These are phyloP conservation scores for Eimeria sp. DNA, from an alignment of 169 alveolate genomes.

Conservation along the genomic window DNA sequence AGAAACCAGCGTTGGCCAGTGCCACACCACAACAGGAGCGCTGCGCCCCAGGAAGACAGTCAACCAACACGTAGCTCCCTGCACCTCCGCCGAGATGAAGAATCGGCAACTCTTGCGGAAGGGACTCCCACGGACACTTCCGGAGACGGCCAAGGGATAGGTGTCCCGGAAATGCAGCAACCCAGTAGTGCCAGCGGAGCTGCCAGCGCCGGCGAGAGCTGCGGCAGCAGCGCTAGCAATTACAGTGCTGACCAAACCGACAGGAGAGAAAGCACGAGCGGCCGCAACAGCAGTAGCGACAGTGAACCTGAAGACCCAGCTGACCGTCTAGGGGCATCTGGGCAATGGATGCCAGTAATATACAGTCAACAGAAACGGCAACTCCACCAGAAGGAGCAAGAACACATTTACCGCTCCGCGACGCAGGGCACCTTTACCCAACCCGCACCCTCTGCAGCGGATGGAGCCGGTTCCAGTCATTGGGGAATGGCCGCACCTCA, in stretches of 20 bases:
- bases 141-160: constrained; percentile 23
- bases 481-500: constrained; percentile 64
- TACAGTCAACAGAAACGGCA: constrained; percentile 33
- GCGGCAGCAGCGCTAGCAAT: constrained; percentile 53
- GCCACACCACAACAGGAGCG: constrained; percentile 15
- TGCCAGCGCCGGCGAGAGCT: constrained; percentile 55
- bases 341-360: constrained; percentile 31
- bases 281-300: constrained; percentile 55
- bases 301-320: constrained; percentile 50
- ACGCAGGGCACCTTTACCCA: constrained; percentile 4
- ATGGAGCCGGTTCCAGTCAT: not conserved
- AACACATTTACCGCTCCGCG: constrained; percentile 1
- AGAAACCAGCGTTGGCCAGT: constrained; percentile 58
- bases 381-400: constrained; percentile 28
- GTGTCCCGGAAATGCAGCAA: constrained; percentile 19
- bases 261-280: constrained; percentile 51
- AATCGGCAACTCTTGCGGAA: not conserved
- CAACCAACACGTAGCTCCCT: not conserved
- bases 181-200: constrained; percentile 37
- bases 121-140: not conserved
- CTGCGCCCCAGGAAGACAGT: not conserved
- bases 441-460: not conserved
- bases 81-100: not conserved
- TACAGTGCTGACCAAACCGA: not conserved
- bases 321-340: not conserved